Evolutionary conservation across 495 filamentous ascomycete genomes (phyloP).

Genomic region (Letharia columbiana): DNA sequence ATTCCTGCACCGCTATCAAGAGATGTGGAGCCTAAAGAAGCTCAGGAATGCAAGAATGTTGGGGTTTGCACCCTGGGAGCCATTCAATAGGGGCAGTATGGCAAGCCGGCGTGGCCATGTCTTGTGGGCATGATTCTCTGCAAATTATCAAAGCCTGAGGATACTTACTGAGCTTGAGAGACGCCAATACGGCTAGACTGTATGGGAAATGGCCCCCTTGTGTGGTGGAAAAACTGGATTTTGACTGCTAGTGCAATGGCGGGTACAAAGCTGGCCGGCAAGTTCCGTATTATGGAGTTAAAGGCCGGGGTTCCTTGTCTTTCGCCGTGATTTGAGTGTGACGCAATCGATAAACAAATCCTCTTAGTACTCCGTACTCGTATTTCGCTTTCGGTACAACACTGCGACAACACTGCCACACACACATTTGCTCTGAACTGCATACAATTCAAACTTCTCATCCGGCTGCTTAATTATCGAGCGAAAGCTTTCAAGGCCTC

Average conservation of each 20-base stretch:
- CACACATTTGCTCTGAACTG: neutral
- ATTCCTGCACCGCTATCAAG: neutral
- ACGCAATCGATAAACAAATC: neutral
- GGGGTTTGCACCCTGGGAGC: neutral
- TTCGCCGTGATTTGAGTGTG: neutral
- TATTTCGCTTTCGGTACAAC: neutral
- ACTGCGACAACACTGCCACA: neutral
- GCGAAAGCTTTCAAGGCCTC: neutral
- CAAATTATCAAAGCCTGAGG: neutral
- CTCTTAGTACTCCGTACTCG: neutral
- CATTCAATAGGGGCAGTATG: rapidly evolving
- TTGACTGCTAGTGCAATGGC: neutral
- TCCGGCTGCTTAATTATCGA: neutral
- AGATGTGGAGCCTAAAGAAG: neutral
- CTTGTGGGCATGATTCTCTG: neutral
- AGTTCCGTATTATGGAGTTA: neutral
- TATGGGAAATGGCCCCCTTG: neutral
- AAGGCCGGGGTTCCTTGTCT: neutral
- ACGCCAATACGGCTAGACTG: neutral
- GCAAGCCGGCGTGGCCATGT: neutral
- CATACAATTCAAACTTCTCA: neutral
- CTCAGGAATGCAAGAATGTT: neutral
- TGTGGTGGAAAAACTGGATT: neutral
- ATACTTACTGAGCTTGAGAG: neutral
- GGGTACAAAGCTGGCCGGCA: neutral